Percentiles rank a stretch among this genome's conserved stretches.
These are phyloP conservation scores for Trifolium repens DNA, from an alignment of 306 rosid species.

Conservation along the genomic window DNA sequence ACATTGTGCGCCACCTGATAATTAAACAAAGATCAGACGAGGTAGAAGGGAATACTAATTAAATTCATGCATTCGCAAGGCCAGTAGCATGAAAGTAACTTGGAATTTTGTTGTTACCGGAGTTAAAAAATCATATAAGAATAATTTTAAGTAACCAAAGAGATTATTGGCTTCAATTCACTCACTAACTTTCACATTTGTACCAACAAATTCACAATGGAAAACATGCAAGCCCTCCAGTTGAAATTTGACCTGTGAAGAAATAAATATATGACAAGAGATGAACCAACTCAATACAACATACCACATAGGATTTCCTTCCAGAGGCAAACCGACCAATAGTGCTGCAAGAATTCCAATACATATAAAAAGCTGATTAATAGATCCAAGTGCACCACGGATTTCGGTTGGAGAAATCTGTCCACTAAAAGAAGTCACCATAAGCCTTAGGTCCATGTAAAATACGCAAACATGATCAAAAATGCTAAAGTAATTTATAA, in stretches of 20 bases:
- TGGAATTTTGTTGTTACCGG: background rate
- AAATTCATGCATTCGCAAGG: slow-evolving; percentile 7
- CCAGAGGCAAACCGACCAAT: slow-evolving; percentile 89
- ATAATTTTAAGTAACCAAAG: too few species aligned
- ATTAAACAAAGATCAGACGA: slow-evolving; percentile 10
- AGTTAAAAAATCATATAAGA: too few species aligned
- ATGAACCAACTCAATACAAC: slow-evolving; percentile 45
- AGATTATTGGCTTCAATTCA: too few species aligned
- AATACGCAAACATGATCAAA: slow-evolving; percentile 5
- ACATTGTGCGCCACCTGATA: slow-evolving; percentile 94
- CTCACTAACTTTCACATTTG: too few species aligned
- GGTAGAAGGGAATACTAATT: background rate
- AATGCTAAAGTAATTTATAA: slow-evolving; percentile 19
- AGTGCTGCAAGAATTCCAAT: slow-evolving; percentile 89
- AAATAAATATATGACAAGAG: slow-evolving; percentile 28
- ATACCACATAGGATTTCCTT: slow-evolving; percentile 84
- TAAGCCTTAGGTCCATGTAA: background rate
- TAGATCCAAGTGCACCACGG: slow-evolving; percentile 94
- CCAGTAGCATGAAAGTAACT: background rate
- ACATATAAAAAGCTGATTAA: slow-evolving; percentile 89
- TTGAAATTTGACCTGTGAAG: too few species aligned
- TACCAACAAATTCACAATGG: background rate
- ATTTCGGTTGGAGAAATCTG: slow-evolving; percentile 96
- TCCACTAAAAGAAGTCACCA: slow-evolving; percentile 36
- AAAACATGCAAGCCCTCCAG: too few species aligned